These are phyloP conservation scores for Hericium alpestre DNA, from an alignment of 768 basidiomycete genomes.

Conservation along the genomic window DNA sequence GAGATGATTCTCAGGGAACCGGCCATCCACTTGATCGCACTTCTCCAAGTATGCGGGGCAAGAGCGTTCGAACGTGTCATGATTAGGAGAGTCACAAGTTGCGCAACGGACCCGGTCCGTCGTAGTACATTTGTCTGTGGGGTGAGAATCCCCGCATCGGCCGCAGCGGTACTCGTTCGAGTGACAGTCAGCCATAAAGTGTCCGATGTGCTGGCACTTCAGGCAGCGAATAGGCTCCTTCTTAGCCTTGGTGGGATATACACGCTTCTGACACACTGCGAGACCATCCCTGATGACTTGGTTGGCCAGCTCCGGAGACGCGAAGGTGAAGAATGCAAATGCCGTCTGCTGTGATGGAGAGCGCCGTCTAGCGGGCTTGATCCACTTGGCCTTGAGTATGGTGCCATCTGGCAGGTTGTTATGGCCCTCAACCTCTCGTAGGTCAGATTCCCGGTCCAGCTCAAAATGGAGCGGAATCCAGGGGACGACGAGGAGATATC, in stretches of 20 bases:
- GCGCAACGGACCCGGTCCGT: neutral
- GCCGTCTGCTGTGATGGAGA: neutral
- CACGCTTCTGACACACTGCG: neutral
- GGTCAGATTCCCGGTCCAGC: neutral
- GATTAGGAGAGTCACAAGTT: neutral
- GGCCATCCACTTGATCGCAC: neutral
- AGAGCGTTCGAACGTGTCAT: no score
- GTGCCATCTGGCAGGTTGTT: neutral
- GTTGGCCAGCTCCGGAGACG: neutral
- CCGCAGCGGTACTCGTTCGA: slow-evolving; percentile 8
- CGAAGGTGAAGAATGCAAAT: neutral
- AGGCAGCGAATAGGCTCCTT: neutral
- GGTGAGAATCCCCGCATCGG: slow-evolving; percentile 9
- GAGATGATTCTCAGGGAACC: slow-evolving; percentile 9
- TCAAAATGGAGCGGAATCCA: no score
- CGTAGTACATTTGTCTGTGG: slow-evolving; percentile 5
- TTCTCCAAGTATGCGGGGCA: slow-evolving; percentile 1
- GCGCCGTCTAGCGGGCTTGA: neutral
- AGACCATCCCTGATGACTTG: neutral
- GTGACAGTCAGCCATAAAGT: slow-evolving; percentile 1
- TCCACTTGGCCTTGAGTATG: neutral
- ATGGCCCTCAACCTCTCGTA: neutral
- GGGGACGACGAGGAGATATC: no score
- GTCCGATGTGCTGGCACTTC: slow-evolving; percentile 1
- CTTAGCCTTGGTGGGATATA: neutral